Conservation (phyloP, 2,329 filamentous ascomycete genomes). For the Cytospora paraplurivora region DNA sequence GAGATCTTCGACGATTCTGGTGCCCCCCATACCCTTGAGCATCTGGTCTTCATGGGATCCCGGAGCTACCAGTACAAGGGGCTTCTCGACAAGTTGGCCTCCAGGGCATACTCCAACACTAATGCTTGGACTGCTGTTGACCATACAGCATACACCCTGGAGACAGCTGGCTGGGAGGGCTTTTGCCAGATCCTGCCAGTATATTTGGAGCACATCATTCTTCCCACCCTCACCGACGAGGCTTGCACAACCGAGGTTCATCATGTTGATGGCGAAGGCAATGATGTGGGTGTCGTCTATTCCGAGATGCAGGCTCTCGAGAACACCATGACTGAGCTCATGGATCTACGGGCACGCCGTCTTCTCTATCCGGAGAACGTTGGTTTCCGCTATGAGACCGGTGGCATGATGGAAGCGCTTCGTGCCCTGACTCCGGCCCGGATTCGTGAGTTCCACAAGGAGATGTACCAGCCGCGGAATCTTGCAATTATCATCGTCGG, state of each 20-base stretch:
- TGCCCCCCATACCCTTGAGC: constrained; percentile 83
- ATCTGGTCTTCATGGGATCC: constrained; percentile 86
- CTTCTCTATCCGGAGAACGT: constrained; percentile 85
- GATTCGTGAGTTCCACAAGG: constrained; percentile 90
- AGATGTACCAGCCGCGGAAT: constrained; percentile 98
- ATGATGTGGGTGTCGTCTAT: constrained; percentile 96
- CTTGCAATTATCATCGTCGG: constrained; percentile 90
- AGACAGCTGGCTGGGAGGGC: constrained; percentile 95
- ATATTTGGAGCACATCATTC: constrained; percentile 90
- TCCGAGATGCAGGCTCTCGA: constrained; percentile 98
- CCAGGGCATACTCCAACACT: constrained; percentile 87
- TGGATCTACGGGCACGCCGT: constrained; percentile 79
- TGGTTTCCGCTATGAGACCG: constrained; percentile 97
- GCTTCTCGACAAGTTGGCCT: constrained; percentile 90
- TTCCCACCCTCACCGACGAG: constrained; percentile 89
- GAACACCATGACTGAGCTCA: constrained; percentile 80
- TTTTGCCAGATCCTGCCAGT: constrained; percentile 93
- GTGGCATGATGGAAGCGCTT: constrained; percentile 91
- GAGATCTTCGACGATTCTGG: constrained; percentile 98
- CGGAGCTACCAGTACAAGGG: constrained; percentile 94
- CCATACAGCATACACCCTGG: constrained; percentile 93
- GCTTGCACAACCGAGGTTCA: constrained; percentile 95
- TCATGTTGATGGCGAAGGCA: constrained; percentile 88
- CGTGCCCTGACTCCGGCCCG: constrained; percentile 83
- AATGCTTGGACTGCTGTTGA: constrained; percentile 98